Percentiles rank a stretch among this genome's conserved stretches.
Conservation (phyloP, 495 filamentous ascomycete genomes). For the Lasiosphaeria ovina region DNA sequence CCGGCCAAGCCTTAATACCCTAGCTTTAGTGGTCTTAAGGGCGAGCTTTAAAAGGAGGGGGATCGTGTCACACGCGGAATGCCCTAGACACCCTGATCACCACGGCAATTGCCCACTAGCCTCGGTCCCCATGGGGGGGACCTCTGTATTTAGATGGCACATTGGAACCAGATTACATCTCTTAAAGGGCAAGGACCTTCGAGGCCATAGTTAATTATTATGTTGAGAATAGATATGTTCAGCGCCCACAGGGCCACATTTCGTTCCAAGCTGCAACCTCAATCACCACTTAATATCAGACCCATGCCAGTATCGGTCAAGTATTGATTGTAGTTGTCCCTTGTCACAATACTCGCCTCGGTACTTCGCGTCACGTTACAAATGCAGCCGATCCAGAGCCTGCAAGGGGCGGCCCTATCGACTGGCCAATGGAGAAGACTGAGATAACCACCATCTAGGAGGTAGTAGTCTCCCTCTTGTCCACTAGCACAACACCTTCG, state of each 20-base stretch:
- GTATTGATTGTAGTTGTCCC: constrained; percentile 3
- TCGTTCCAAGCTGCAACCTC: constrained; percentile 10
- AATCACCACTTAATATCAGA: not conserved
- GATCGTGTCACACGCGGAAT: no score
- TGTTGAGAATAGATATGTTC: constrained; percentile 12
- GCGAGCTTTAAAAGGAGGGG: no score
- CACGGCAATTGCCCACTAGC: constrained; percentile 1
- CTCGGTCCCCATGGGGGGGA: constrained; percentile 10
- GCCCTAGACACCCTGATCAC: no score
- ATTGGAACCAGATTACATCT: constrained; percentile 1
- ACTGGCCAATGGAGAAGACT: no score
- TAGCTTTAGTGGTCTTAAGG: no score
- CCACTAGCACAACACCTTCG: no score
- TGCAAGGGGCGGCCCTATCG: no score
- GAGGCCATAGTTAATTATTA: constrained; percentile 13
- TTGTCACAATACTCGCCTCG: constrained; percentile 6
- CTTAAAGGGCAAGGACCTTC: constrained; percentile 11
- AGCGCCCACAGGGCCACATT: constrained; percentile 14
- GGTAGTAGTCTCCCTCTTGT: no score
- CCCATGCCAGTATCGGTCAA: not conserved
- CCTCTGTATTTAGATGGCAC: constrained; percentile 9
- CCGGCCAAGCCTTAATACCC: no score
- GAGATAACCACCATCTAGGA: no score
- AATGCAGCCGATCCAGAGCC: no score
- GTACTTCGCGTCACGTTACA: no score